A percentile compares a stretch with the other conserved stretches of the same genome.
Evolutionary conservation across 176 grass and related monocot species (phyloP).

Genomic region (Aegilops umbellulata): DNA sequence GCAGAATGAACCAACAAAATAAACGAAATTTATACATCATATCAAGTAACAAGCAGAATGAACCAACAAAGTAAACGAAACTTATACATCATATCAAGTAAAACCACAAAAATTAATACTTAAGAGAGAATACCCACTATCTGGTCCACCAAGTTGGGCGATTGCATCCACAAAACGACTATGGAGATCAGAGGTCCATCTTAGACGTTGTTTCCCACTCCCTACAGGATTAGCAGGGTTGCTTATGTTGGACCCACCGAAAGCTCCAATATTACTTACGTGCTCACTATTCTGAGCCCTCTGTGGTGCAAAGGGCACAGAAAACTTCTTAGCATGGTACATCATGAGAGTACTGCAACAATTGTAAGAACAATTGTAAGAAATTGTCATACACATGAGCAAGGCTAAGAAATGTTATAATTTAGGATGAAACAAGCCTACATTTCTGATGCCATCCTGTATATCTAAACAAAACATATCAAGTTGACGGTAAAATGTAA

Average conservation of each 20-base stretch:
- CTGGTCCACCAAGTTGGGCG: conserved; percentile 91
- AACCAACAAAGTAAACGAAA: neutral
- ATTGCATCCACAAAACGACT: conserved; percentile 98
- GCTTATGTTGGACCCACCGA: conserved; percentile 57
- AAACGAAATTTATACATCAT: neutral
- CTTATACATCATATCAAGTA: conserved; percentile 2
- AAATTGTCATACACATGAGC: neutral
- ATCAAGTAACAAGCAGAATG: conserved; percentile 19
- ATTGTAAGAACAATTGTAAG: conserved; percentile 37
- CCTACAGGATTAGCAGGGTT: conserved; percentile 56
- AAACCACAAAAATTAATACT: conserved; percentile 24
- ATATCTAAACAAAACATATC: neutral
- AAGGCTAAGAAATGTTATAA: neutral
- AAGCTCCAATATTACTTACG: conserved; percentile 51
- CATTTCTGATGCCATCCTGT: neutral
- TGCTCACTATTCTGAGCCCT: conserved; percentile 71
- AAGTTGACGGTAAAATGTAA: neutral
- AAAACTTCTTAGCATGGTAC: conserved; percentile 80
- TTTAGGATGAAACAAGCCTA: neutral
- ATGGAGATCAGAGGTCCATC: conserved; percentile 98
- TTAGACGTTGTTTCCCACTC: conserved; percentile 73
- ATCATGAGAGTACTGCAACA: conserved; percentile 63
- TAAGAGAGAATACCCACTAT: conserved; percentile 82
- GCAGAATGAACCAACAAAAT: conserved; percentile 6
- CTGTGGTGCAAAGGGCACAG: conserved; percentile 64